Evolutionary conservation across 345 rosid species (phyloP), one percentile per base, ranked within the genome.

Genomic region (Reutealis trisperma): DNA sequence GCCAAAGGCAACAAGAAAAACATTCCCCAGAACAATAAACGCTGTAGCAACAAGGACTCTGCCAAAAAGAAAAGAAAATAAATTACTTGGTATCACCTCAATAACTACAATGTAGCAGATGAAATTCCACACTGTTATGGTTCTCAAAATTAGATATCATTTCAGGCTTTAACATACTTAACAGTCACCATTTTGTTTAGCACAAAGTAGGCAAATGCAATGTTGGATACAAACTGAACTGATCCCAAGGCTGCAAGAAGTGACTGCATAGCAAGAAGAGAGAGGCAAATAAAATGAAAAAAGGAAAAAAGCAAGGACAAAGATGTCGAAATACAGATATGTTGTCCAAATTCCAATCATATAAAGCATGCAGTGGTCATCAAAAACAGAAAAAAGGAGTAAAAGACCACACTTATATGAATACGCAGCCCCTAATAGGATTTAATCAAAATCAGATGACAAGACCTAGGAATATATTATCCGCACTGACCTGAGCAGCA

Each of bases 181-280:
- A 96, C 88, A 0, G 98, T 84, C 77, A 93, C 98, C 94, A 91
- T 90, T 86, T 91, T 92, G 86, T 92, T 86, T 83, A 96, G 63
- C 70, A 92, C 96, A 34, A 92, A 93, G 89, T 90, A 92, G 75
- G 99, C 94, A 83, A 96, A 96, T 49, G 98, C 98, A 69, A 96
- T 96, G 90, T 96, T 96, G 78, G 99, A 93, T 57, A 93, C 88
- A 80, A 96, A 96, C 80, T 96, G 99, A 86, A 96, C 83, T 42
- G 99, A 96, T 71, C 99, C 99, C 84, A 96, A 88, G 71, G 99
- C 99, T 57, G 99, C 99, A 74, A 96, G 92, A 87, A 96, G 97
- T 22, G 99, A 96, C 99, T 95, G 93, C 86, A 85, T 55, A 77
- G 66, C 55, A 80, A 74, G 78, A 67, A 74, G 63, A 34, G 63